Evolutionary conservation across 805 yeast genomes (phyloP), one percentile per base, ranked within the genome.

Genomic region (Nakazawaea peltata): DNA sequence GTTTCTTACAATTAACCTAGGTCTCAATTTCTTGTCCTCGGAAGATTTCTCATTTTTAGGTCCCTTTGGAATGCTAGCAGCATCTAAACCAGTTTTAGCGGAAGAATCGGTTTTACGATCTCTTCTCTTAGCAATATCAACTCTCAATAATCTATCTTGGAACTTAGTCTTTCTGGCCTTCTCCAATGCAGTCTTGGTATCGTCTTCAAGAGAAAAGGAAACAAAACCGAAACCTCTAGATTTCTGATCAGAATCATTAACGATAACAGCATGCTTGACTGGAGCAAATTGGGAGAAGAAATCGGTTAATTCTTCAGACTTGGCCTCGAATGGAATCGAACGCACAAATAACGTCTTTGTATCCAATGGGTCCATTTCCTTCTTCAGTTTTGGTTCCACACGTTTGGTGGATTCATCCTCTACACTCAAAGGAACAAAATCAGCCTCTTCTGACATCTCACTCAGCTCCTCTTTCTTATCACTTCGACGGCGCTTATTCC

Each of bases 211-310:
- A 2, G 83, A 74, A 56, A 92, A 92, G 25, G 94, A 80, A 12
- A 87, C 98, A 57, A 92, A 92, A 3, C 98, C 98, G 59, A 88
- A 92, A 2, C 98, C 97, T 54, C 88, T 72, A 3, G 96, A 85
- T 30, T 80, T 69, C 36, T 82, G 74, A 24, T 80, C 75, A 9
- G 65, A 65, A 51, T 88, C 96, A 26, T 67, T 81, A 13, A 92
- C 97, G 28, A 92, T 72, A 30, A 87, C 88, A 2, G 97, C 95
- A 58, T 92, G 98, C 58, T 81, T 87, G 10, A 90, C 94, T 5
- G 98, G 98, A 4, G 85, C 90, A 61, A 87, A 81, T 44, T 86
- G 86, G 2, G 97, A 81, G 53, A 92, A 92, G 57, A 70, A 87
- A 46, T 82, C 84, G 1, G 90, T 70, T 28, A 92, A 67, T 47